Evolutionary conservation across 768 basidiomycete genomes (phyloP).

Genomic region (Lentinus brumalis): DNA sequence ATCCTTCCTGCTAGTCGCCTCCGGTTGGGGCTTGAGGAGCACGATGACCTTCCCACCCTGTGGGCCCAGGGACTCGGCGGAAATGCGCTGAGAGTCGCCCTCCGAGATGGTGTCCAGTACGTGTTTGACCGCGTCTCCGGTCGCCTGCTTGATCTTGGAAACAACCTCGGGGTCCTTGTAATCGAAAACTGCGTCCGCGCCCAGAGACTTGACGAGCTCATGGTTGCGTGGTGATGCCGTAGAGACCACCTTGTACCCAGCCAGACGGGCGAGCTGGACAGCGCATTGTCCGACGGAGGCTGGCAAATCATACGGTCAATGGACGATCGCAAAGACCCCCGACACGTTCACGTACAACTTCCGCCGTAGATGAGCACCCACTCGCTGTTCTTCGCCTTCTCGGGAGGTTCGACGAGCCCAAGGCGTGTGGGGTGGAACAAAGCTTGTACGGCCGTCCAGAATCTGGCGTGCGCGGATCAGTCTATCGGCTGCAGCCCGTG

Average conservation of each 20-base stretch:
- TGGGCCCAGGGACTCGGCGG: neutral
- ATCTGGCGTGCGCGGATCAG: neutral
- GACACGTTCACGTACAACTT: slow-evolving; percentile 5
- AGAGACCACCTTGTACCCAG: slow-evolving; percentile 47
- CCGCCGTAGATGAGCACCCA: slow-evolving; percentile 24
- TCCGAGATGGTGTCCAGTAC: slow-evolving; percentile 34
- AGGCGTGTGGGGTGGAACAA: slow-evolving; percentile 21
- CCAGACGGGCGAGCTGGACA: slow-evolving; percentile 43
- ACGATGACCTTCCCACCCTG: slow-evolving; percentile 10
- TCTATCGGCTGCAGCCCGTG: no score
- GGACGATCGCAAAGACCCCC: no score
- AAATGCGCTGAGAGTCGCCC: slow-evolving; percentile 19
- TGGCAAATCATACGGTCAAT: neutral
- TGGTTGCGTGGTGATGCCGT: slow-evolving; percentile 44
- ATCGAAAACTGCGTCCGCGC: slow-evolving; percentile 47
- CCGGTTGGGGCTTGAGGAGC: slow-evolving; percentile 2
- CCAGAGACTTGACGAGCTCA: slow-evolving; percentile 38
- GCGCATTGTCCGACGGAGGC: slow-evolving; percentile 37
- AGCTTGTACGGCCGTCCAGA: slow-evolving; percentile 22
- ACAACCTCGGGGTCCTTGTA: slow-evolving; percentile 34
- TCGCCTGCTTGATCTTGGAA: slow-evolving; percentile 29
- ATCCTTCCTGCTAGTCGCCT: slow-evolving; percentile 17
- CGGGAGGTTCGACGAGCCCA: slow-evolving; percentile 16
- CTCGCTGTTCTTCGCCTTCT: slow-evolving; percentile 3
- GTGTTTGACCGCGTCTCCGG: slow-evolving; percentile 24